Conservation (phyloP, 2,329 filamentous ascomycete genomes). For the Torrubiellomyces zombiae region DNA sequence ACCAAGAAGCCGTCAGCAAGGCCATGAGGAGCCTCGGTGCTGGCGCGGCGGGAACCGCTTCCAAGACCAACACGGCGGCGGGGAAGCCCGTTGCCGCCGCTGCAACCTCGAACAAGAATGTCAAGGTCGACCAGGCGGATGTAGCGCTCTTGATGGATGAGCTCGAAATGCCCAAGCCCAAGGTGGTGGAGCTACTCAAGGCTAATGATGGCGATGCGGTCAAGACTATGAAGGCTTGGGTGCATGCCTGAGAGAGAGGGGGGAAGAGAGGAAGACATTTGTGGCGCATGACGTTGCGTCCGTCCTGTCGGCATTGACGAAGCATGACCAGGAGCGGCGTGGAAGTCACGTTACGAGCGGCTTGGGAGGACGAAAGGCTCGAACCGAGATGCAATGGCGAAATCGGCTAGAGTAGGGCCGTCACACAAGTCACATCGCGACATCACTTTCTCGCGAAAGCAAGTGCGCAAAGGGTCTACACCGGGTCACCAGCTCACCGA, state of each 20-base stretch:
- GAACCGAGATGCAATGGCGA: no score
- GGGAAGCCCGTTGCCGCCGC: constrained; percentile 15
- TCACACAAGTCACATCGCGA: no score
- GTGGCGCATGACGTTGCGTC: no score
- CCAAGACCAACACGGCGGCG: constrained; percentile 10
- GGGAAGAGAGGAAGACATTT: no score
- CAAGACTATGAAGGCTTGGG: constrained; percentile 46
- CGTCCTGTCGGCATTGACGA: no score
- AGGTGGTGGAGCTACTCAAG: constrained; percentile 60
- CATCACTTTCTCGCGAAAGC: no score
- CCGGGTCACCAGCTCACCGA: no score
- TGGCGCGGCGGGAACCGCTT: constrained; percentile 13
- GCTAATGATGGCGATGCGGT: constrained; percentile 53
- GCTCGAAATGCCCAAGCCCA: constrained; percentile 53
- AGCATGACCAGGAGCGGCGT: no score
- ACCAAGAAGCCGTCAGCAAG: constrained; percentile 53
- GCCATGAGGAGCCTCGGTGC: constrained; percentile 49
- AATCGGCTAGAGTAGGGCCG: no score
- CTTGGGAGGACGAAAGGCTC: no score
- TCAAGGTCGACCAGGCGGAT: constrained; percentile 61
- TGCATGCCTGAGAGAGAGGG: constrained; percentile 13
- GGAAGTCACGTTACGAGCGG: no score
- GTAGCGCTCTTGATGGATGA: constrained; percentile 55
- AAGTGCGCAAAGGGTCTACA: no score
- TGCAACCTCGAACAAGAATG: constrained; percentile 41